Evolutionary conservation across 2,329 filamentous ascomycete species (phyloP).

Genomic region (Botrytis fragariae): DNA sequence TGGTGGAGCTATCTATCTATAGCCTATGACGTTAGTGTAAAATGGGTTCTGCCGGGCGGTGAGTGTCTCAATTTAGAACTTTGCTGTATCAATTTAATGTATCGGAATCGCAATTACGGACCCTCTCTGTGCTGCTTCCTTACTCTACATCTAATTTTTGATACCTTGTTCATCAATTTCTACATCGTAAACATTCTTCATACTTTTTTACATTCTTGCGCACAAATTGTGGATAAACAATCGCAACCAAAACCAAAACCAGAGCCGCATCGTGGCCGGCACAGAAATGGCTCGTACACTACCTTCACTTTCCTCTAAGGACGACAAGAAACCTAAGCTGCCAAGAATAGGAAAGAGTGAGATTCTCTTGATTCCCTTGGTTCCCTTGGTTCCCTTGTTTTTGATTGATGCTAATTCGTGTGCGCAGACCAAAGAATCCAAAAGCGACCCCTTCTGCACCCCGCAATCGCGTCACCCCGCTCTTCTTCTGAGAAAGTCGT

Average conservation of each 20-base stretch:
- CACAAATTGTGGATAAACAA: background rate
- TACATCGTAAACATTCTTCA: too few relatives aligned
- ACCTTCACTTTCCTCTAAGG: constrained; percentile 18
- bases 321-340: background rate
- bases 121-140: background rate
- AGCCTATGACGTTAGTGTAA: constrained; percentile 15
- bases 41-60: constrained; percentile 16
- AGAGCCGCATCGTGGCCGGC: background rate
- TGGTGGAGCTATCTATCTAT: background rate
- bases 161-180: background rate
- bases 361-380: constrained; percentile 26
- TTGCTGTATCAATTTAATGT: background rate
- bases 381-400: too few relatives aligned
- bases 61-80: background rate
- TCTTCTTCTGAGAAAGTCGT: constrained; percentile 33
- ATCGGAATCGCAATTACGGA: background rate
- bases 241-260: background rate
- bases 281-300: background rate
- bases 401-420: background rate
- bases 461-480: constrained; percentile 31
- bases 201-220: fast-evolving
- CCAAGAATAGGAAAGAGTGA: constrained; percentile 21
- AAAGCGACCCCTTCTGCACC: constrained; percentile 39
- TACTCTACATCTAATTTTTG: background rate
- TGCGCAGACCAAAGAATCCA: constrained; percentile 35